Conservation (phyloP, 1,284 basidiomycete genomes). For the Leccinum pallidistipes region DNA sequence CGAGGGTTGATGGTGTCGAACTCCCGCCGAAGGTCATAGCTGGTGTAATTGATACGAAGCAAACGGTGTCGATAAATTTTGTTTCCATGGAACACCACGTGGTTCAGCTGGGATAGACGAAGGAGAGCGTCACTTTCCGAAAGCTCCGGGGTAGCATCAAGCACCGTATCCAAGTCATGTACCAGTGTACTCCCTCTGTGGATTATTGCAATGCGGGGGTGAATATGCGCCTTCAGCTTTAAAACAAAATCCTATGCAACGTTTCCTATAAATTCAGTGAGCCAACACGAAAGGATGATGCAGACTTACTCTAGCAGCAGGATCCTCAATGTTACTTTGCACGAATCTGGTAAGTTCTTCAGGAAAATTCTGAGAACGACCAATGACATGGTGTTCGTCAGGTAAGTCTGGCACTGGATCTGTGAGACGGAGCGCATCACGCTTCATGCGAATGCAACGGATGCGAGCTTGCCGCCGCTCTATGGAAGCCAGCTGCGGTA, state of each 20-base stretch:
- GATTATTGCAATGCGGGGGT: background rate
- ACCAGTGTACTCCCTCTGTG: background rate
- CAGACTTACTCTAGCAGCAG: background rate
- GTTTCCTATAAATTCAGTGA: background rate
- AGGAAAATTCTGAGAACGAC: constrained; percentile 10
- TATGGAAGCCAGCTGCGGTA: background rate
- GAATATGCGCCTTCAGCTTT: background rate
- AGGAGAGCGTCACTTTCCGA: no score
- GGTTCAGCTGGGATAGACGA: background rate
- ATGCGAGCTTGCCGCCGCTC: background rate
- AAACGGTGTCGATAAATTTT: background rate
- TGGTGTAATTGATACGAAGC: background rate
- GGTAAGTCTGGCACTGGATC: background rate
- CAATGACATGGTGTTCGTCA: constrained; percentile 19
- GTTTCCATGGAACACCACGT: background rate
- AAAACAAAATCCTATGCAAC: background rate
- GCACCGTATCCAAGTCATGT: no score
- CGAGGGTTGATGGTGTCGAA: background rate
- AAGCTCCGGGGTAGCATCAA: background rate
- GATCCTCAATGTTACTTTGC: background rate
- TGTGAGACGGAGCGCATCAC: background rate
- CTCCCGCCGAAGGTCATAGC: background rate
- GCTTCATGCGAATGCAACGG: background rate
- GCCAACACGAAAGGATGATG: background rate
- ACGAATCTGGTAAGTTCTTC: constrained; percentile 19